Base-by-base conservation (phyloP, 208 protist genomes). In the Entamoeba invadens region DNA sequence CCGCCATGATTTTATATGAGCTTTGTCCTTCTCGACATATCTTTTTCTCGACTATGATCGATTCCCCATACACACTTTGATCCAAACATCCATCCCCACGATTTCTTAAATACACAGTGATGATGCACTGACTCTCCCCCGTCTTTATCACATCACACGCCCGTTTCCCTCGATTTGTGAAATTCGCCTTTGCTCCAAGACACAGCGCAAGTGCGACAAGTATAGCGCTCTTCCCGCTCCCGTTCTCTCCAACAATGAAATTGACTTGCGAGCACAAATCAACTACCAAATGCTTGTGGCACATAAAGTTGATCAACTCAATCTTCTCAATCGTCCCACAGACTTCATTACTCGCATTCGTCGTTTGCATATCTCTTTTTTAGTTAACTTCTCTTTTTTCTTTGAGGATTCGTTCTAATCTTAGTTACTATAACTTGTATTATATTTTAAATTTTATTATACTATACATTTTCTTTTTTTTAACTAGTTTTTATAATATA, bases 261-360 rank as follows among this genome's bases (percentile, higher is more conserved):
- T 94, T 94, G 45, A 94, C 93, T 38, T 94, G 44, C 35, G 57
- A 31, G n/a, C 91, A 45, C 5, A 94, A 18, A 12, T 94, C 38
- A 4, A 94, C 38, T 44, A 35, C 46, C 25, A 94, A 31, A 45
- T 93, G 50, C 44, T 45, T 91, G 42, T 94, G 93, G 42, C 93
- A 93, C 93, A 94, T 94, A 93, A 94, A 94, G 44, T 94, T 93
- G 38, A 93, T 14, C 14, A 94, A 91, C 8, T 46, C 45, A 72
- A 94, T 94, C 35, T 38, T 31, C 38, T 93, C 50, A 45, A 94
- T 46, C 18, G 45, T 92, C 10, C 91, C 91, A 77, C 31, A n/a
- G 38, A 77, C 4, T 31, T 77, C 57, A 42, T 77, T n/a, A n/a
- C n/a, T n/a, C n/a, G n/a, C 57, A 31, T 77, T 77, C 57, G 38